Evolutionary conservation across 2,329 filamentous ascomycete genomes (phyloP).

Genomic region (Fusarium udum): DNA sequence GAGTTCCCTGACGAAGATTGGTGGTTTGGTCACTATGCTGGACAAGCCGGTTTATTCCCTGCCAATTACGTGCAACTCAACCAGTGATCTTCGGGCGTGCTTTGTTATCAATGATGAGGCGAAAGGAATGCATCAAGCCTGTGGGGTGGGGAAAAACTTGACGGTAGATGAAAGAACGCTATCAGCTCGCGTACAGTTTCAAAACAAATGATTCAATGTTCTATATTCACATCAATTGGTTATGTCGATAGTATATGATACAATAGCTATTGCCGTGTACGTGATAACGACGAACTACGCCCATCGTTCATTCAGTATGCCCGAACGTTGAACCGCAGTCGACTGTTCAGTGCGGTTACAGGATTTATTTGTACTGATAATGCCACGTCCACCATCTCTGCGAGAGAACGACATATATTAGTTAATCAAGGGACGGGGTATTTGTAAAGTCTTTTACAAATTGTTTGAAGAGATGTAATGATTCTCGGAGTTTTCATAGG

Average conservation of each 20-base stretch:
- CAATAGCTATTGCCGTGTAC: not conserved
- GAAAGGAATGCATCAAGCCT: constrained; percentile 1
- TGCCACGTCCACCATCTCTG: not conserved
- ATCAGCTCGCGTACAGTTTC: constrained; percentile 31
- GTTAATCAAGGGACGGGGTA: not conserved
- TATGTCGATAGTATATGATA: not conserved
- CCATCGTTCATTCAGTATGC: not conserved
- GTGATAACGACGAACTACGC: not conserved
- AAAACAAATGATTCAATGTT: constrained; percentile 14
- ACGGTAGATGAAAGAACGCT: constrained; percentile 37
- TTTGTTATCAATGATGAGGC: constrained; percentile 7
- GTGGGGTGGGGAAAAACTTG: constrained; percentile 27
- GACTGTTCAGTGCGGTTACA: not conserved
- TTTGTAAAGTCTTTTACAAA: constrained; percentile 22
- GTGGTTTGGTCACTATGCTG: constrained; percentile 92
- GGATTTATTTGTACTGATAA: not conserved
- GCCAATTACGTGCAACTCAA: constrained; percentile 74
- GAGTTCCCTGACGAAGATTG: constrained; percentile 99
- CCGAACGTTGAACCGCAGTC: not conserved
- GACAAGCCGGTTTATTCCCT: constrained; percentile 84
- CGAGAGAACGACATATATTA: constrained; percentile 6
- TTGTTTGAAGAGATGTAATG: not conserved
- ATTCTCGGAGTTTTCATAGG: not conserved
- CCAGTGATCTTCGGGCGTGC: constrained; percentile 19
- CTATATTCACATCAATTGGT: constrained; percentile 11